Conservation (phyloP, 2,329 filamentous ascomycete species). For the Cadophora gregata region DNA sequence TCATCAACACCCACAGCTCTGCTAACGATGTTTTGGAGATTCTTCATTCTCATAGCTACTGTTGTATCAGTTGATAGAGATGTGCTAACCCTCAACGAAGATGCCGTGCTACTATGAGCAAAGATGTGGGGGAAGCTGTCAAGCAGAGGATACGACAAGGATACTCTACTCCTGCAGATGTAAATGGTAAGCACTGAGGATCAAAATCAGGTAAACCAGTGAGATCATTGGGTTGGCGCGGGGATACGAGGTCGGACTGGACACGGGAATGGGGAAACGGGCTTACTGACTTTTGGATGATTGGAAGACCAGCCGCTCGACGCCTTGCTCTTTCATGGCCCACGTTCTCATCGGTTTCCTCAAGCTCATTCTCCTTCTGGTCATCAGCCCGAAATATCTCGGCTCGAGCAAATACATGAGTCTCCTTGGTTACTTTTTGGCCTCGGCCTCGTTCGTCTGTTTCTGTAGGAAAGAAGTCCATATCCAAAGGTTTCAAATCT, state of each 20-base stretch:
- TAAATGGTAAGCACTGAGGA: constrained; percentile 29
- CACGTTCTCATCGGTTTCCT: constrained; percentile 37
- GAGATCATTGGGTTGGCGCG: not conserved
- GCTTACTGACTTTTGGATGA: constrained; percentile 43
- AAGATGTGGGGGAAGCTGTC: constrained; percentile 87
- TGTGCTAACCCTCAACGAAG: constrained; percentile 56
- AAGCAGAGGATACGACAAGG: constrained; percentile 74
- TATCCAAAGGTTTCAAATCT: constrained; percentile 44
- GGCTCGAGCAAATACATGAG: constrained; percentile 48
- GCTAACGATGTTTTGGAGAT: constrained; percentile 66
- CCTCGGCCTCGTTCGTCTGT: constrained; percentile 40
- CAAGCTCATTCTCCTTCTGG: constrained; percentile 31
- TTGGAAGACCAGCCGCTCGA: constrained; percentile 42
- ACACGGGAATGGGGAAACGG: constrained; percentile 2
- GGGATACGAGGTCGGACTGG: constrained; percentile 46
- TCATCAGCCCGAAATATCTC: constrained; percentile 43
- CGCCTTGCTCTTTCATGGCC: constrained; percentile 43
- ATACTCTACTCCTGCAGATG: constrained; percentile 46
- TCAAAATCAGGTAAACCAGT: constrained; percentile 15
- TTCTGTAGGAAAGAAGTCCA: constrained; percentile 45
- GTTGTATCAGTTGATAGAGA: constrained; percentile 76
- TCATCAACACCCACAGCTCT: constrained; percentile 75
- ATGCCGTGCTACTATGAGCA: constrained; percentile 48
- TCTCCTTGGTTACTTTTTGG: constrained; percentile 33
- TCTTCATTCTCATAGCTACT: constrained; percentile 72